A percentile compares a stretch with the other conserved stretches of the same genome.
These are phyloP conservation scores for Globisporangium sylvaticum DNA, from an alignment of 352 stramenopile species.

Conservation along the genomic window DNA sequence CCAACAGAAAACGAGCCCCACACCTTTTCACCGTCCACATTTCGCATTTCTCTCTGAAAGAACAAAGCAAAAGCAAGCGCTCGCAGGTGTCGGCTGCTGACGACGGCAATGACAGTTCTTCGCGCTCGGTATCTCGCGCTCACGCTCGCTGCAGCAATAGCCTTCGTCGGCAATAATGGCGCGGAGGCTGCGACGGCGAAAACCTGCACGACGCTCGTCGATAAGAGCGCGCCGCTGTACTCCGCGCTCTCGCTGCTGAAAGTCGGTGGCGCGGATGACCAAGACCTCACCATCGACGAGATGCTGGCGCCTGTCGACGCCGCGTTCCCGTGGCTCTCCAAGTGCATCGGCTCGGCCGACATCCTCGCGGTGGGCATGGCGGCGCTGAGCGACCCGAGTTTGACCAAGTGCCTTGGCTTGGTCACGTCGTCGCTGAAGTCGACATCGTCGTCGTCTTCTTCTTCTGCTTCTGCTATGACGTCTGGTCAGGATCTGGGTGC, in stretches of 20 bases:
- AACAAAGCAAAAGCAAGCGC: not conserved
- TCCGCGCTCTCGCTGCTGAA: constrained; percentile 24
- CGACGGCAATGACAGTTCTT: not conserved
- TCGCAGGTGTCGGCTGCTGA: not conserved
- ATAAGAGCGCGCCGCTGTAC: constrained; percentile 16
- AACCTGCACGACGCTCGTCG: constrained; percentile 16
- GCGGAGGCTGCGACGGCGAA: not conserved
- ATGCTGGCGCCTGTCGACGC: constrained; percentile 29
- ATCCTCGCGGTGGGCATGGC: constrained; percentile 23
- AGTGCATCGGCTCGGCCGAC: constrained; percentile 29
- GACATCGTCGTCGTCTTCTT: not conserved
- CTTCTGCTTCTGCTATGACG: not conserved
- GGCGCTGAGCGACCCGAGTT: constrained; percentile 19
- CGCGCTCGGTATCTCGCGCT: not conserved
- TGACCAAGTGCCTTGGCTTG: constrained; percentile 24
- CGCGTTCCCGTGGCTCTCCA: constrained; percentile 33
- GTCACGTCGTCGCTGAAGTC: constrained; percentile 10
- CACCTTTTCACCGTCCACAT: not conserved
- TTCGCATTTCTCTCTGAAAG: not conserved
- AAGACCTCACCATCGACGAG: constrained; percentile 24
- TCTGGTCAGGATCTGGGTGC: not conserved
- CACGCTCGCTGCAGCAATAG: not conserved
- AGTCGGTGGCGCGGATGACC: constrained; percentile 12
- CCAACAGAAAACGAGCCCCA: not conserved
- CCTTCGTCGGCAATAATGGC: not conserved